A percentile compares a stretch with the other conserved stretches of the same genome.
phyloP scores from a whole-genome alignment of 805 yeast species.

The Saturnispora kantuleensis region DNA sequence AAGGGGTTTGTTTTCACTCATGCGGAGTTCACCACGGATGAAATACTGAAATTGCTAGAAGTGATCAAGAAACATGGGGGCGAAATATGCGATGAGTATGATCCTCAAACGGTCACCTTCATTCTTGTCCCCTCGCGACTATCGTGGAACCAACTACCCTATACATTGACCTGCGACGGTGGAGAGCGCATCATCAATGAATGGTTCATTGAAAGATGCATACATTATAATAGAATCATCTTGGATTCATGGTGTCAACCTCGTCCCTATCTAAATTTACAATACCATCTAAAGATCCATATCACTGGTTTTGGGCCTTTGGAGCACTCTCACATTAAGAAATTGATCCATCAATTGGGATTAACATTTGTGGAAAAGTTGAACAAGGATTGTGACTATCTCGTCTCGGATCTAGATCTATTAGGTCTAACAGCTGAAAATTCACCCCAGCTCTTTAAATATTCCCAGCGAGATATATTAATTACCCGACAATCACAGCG shows the following conservation, averaged over 20 bases:
- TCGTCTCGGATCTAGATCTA: constrained; percentile 43
- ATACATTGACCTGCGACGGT: constrained; percentile 15
- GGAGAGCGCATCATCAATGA: constrained; percentile 22
- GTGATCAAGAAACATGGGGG: constrained; percentile 20
- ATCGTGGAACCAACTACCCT: constrained; percentile 13
- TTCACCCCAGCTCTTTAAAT: constrained; percentile 34
- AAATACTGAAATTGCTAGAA: constrained; percentile 12
- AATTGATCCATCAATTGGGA: constrained; percentile 47
- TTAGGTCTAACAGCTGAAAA: constrained; percentile 32
- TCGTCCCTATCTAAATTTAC: constrained; percentile 19
- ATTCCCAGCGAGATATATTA: constrained; percentile 26
- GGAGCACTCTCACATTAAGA: constrained; percentile 30
- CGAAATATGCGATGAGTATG: constrained; percentile 12
- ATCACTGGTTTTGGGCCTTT: constrained; percentile 25
- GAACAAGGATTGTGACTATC: constrained; percentile 41
- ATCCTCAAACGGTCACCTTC: constrained; percentile 29
- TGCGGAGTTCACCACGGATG: constrained; percentile 18
- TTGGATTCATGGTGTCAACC: constrained; percentile 24
- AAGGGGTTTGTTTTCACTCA: constrained; percentile 33
- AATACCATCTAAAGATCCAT: constrained; percentile 25
- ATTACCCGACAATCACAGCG: not conserved
- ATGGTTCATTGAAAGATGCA: constrained; percentile 26
- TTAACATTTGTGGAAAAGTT: constrained; percentile 41
- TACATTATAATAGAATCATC: constrained; percentile 14
- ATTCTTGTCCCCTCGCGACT: constrained; percentile 21